Base-by-base conservation (phyloP, 108 stramenopile genomes). In the Parmales sp. region DNA sequence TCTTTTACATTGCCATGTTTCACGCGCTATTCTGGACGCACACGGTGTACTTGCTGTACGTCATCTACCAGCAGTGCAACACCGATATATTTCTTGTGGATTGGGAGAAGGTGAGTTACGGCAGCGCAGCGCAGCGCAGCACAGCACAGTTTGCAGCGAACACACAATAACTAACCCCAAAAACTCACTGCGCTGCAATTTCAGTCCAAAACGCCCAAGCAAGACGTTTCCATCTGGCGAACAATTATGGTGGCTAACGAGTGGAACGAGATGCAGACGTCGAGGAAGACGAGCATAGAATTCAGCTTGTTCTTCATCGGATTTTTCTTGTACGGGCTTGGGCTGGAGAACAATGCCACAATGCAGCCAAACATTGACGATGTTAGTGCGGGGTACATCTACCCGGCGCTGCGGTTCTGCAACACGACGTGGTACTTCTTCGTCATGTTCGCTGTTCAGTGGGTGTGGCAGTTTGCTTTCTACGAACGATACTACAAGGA, bases 331-430 rank as follows among this genome's bases (percentile, higher is more conserved):
- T 63, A 76, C 1, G 84, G 77, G 0, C 44, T 79, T 2, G 39
- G 73, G 18, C 75, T 84, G 39, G 45, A 85, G 67, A 80, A 87
- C 66, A 83, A 78, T 44, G 86, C 87, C 1, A 72, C 81, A 1
- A 76, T 81, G 3, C 73, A 75, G 63, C 89, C 89, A 7, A 65
- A 71, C 64, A 60, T 88, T 22, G 45, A 64, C 13, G 72, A 87
- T 70, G 64, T 70, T 18, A 25, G 68, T 51, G 66, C 54, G 45
- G 88, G 63, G 19, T 34, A 72, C 2, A 51, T 68, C 34, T 90
- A 91, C 71, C 76, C 85, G n/a, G 80, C 82, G 19, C 75, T 91
- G 50, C 79, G 77, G 8, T 91, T 91, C 74, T 87, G 86, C 0
- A 83, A 83, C 65, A 72, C 74, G 1, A 73, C 69, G 1, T 80